Base-by-base conservation (phyloP, 2,329 filamentous ascomycete genomes). In the Fonsecaea pedrosoi region DNA sequence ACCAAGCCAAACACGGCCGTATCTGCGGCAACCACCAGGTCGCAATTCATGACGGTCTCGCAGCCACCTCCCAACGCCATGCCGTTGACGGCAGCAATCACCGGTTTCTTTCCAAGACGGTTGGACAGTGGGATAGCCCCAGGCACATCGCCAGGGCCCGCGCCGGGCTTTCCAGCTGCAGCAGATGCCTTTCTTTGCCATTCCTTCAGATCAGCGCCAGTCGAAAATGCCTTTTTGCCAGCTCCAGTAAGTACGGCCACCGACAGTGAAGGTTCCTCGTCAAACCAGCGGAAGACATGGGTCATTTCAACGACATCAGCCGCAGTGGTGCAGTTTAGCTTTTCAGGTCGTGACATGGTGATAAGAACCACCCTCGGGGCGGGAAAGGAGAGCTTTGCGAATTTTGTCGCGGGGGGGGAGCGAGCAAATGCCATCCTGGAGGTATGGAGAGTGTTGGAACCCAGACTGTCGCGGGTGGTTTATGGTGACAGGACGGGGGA, bases 11-110 rank as follows among this genome's bases (percentile, higher is more conserved):
- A 92, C 30, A 77, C 78, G 0, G 90, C 89, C 8, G 75, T 73
- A 3, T 78, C 25, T 76, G 66, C 18, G 2, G 90, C 90, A 42
- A 94, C 76, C 2, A 93, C 84, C 55, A 94, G 78, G 79, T 94
- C 91, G 69, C 85, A 86, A 78, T 92, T 92, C 58, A 90, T 80
- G 10, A 87, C 83, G 79, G 92, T 91, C 80, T 94, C 91, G 77
- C 90, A 88, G 1, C 90, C 91, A 57, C 91, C 91, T 35, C 91
- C 91, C 50, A 91, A 83, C 67, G 89, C 91, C 13, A 90, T 79
- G 7, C 91, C 91, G 74, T 92, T 91, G 25, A 93, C 89, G 0
- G 91, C 91, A 1, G 88, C 89, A 34, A 94, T 85, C 58, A 94
- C 82, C 6, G 91, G 91, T 73, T 94, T 94, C 77, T 86, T 87